phyloP scores from a whole-genome alignment of 1,284 basidiomycete genomes.

The Singerocomus inundabilis region DNA sequence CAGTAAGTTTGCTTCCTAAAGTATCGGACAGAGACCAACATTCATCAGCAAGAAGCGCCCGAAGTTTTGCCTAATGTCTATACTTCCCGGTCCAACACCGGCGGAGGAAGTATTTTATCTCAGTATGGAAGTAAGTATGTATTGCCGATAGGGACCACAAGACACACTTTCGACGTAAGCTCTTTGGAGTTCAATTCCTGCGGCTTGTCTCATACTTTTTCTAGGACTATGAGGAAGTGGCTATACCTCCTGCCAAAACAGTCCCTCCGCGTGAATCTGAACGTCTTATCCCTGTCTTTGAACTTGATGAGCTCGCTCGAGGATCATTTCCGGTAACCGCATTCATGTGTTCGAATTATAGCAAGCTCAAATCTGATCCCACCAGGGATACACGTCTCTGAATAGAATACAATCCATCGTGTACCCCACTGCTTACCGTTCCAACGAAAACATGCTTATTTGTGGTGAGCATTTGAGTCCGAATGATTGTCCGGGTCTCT shows the following conservation, averaged over 20 bases:
- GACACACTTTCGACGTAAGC: conserved; percentile 63
- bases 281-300: conserved; percentile 68
- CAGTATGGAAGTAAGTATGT: conserved; percentile 75
- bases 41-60: conserved; percentile 49
- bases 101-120: conserved; percentile 68
- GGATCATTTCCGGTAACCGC: conserved; percentile 84
- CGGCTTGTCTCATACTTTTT: conserved; percentile 4
- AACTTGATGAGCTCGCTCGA: conserved; percentile 77
- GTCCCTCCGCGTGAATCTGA: conserved; percentile 78
- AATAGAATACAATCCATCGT: conserved; percentile 97
- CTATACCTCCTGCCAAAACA: conserved; percentile 81
- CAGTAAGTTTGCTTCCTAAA: conserved; percentile 41
- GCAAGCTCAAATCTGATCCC: conserved; percentile 4
- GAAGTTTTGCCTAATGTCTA: conserved; percentile 90
- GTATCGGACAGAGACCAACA: conserved; percentile 6
- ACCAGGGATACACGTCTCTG: conserved; percentile 81
- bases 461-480: conserved; percentile 66
- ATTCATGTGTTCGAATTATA: not conserved
- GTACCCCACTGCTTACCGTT: conserved; percentile 89
- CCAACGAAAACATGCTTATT: conserved; percentile 96
- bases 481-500: not conserved
- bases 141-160: conserved; percentile 81
- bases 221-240: conserved; percentile 80
- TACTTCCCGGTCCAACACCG: conserved; percentile 53
- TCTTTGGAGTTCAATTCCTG: not conserved